Evolutionary conservation across 2,329 filamentous ascomycete species (phyloP).

Genomic region (Daldinia eschscholtzii): DNA sequence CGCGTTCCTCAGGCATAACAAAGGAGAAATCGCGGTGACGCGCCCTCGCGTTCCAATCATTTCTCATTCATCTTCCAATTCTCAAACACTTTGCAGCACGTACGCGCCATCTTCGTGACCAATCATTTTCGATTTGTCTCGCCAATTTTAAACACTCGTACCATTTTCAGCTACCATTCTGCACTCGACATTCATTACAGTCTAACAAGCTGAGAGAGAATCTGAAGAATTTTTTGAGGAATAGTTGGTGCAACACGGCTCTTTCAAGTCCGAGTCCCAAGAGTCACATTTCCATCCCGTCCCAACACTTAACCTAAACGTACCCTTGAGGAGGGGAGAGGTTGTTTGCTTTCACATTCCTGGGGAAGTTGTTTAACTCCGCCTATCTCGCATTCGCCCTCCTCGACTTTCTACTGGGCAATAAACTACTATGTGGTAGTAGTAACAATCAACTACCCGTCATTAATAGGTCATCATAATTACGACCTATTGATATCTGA

Average conservation of each 20-base stretch:
- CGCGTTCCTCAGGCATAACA: conserved; percentile 41
- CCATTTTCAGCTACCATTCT: conserved; percentile 22
- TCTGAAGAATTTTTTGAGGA: conserved; percentile 21
- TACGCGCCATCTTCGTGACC: conserved; percentile 25
- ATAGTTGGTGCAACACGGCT: not conserved
- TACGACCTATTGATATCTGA: not conserved
- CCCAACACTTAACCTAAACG: too few species aligned
- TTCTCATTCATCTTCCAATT: conserved; percentile 22
- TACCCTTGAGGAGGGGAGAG: not conserved
- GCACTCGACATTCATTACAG: not conserved
- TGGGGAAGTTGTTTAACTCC: not conserved
- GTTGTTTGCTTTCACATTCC: conserved; percentile 10
- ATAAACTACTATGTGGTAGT: not conserved
- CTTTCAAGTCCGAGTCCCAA: conserved; percentile 17
- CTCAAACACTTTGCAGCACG: conserved; percentile 34
- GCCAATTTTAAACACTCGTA: conserved; percentile 40
- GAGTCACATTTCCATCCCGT: too few species aligned
- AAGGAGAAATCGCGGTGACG: conserved; percentile 37
- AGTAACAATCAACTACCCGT: not conserved
- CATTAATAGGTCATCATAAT: conserved; percentile 6
- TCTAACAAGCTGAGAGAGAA: not conserved
- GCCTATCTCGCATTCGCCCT: not conserved
- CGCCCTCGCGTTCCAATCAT: conserved; percentile 37
- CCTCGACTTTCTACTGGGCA: not conserved
- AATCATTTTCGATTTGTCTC: conserved; percentile 30